Evolutionary conservation across 768 basidiomycete species (phyloP).

Genomic region (Rickenella mellea): DNA sequence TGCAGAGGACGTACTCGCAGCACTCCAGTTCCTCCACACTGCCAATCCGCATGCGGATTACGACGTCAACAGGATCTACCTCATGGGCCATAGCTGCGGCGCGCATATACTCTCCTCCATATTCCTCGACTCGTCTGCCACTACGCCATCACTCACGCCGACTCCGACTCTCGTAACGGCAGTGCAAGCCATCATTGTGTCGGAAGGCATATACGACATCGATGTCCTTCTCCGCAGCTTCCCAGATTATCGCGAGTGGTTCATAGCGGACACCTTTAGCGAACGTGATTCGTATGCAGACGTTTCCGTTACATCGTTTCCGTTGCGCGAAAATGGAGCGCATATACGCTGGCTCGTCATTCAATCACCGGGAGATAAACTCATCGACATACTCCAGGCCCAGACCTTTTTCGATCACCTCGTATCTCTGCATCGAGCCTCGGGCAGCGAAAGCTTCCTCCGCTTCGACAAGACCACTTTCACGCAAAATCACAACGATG

Average conservation of each 20-base stretch:
- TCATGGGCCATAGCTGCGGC: slow-evolving; percentile 75
- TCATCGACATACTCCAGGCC: slow-evolving; percentile 58
- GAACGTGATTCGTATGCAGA: slow-evolving; percentile 33
- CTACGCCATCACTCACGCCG: slow-evolving; percentile 37
- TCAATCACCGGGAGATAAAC: slow-evolving; percentile 64
- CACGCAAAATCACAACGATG: slow-evolving; percentile 42
- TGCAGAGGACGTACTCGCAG: slow-evolving; percentile 52
- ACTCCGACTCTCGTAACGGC: slow-evolving; percentile 29
- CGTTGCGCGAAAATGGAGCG: slow-evolving; percentile 22
- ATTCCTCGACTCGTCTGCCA: slow-evolving; percentile 42
- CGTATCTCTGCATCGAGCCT: slow-evolving; percentile 20
- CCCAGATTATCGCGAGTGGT: slow-evolving; percentile 61
- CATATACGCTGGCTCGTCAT: slow-evolving; percentile 59
- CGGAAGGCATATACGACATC: slow-evolving; percentile 76
- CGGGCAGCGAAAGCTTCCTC: slow-evolving; percentile 24
- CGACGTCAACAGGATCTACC: slow-evolving; percentile 28
- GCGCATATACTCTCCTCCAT: slow-evolving; percentile 74
- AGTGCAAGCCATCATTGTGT: slow-evolving; percentile 46
- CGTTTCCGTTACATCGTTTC: slow-evolving; percentile 35
- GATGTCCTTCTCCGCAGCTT: slow-evolving; percentile 54
- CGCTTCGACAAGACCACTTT: too few relatives aligned
- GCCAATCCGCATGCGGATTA: not conserved
- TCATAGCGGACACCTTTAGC: slow-evolving; percentile 60
- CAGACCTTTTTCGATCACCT: slow-evolving; percentile 49
- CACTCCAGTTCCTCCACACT: slow-evolving; percentile 45